Evolutionary conservation across 495 filamentous ascomycete species (phyloP).

Genomic region (Lichina pygmaea): DNA sequence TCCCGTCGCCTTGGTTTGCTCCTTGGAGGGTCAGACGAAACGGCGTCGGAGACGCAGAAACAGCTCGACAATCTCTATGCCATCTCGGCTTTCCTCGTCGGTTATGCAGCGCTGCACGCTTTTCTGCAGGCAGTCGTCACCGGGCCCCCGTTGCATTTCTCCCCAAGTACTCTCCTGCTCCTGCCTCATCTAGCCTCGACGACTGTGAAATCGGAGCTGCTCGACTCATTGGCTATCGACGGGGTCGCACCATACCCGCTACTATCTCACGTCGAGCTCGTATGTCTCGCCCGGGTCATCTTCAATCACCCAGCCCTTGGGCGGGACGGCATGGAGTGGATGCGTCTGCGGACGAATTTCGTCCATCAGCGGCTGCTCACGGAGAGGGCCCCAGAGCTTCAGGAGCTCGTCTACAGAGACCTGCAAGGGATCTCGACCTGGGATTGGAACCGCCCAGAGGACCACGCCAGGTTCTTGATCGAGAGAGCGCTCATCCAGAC

Average conservation of each 20-base stretch:
- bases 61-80: background rate
- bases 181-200: conserved; percentile 12
- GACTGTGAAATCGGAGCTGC: conserved; percentile 21
- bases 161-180: conserved; percentile 24
- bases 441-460: conserved; percentile 12
- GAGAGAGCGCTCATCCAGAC: conserved; percentile 65
- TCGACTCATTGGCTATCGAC: conserved; percentile 45
- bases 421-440: conserved; percentile 17
- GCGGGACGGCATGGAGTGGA: conserved; percentile 14
- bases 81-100: conserved; percentile 21
- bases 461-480: conserved; percentile 33
- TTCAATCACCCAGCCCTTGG: conserved; percentile 23
- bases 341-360: conserved; percentile 43
- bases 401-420: conserved; percentile 26
- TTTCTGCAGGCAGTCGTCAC: conserved; percentile 86
- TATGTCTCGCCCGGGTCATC: conserved; percentile 46
- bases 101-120: conserved; percentile 43
- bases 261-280: conserved; percentile 57
- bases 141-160: conserved; percentile 45
- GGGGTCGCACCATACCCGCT: conserved; percentile 68
- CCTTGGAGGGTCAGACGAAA: background rate
- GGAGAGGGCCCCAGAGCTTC: conserved; percentile 40
- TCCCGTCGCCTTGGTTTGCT: background rate
- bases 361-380: conserved; percentile 73
- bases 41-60: background rate